Conservation (phyloP, 1,284 basidiomycete species). For the Boletellus deceptivus region DNA sequence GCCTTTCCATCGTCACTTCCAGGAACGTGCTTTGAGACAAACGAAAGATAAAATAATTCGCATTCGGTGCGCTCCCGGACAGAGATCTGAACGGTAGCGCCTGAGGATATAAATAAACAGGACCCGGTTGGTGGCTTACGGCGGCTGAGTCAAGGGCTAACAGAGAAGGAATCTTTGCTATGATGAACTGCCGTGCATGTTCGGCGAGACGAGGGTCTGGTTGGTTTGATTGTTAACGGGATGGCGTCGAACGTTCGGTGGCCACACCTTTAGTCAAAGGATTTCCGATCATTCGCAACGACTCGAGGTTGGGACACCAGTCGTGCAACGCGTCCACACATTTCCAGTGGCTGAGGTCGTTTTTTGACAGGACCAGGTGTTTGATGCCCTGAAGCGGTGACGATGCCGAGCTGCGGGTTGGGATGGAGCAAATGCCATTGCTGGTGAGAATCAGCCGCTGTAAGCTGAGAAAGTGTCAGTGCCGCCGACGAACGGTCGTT, state of each 20-base stretch:
- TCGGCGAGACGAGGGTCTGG: slow-evolving; percentile 41
- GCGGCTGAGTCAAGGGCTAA: slow-evolving; percentile 63
- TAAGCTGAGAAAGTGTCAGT: slow-evolving; percentile 23
- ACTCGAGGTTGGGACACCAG: slow-evolving; percentile 65
- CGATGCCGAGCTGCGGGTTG: slow-evolving; percentile 34
- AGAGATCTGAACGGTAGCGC: slow-evolving; percentile 51
- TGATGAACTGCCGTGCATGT: slow-evolving; percentile 61
- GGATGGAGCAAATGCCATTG: slow-evolving; percentile 56
- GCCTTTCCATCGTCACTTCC: slow-evolving; percentile 44
- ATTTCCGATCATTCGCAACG: slow-evolving; percentile 59
- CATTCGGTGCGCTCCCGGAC: slow-evolving; percentile 77
- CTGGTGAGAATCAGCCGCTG: slow-evolving; percentile 67
- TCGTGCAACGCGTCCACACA: slow-evolving; percentile 66
- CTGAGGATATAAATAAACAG: slow-evolving; percentile 15
- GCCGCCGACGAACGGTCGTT: slow-evolving; percentile 3
- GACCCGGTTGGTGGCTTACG: slow-evolving; percentile 40
- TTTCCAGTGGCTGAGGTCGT: slow-evolving; percentile 61
- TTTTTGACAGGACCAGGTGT: slow-evolving; percentile 65
- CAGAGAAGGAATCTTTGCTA: slow-evolving; percentile 72
- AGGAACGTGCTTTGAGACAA: slow-evolving; percentile 46
- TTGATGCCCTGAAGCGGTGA: slow-evolving; percentile 39
- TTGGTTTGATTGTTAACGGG: slow-evolving; percentile 3
- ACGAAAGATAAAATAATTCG: slow-evolving; percentile 82
- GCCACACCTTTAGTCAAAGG: slow-evolving; percentile 54
- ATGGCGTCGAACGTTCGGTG: slow-evolving; percentile 4